phyloP scores from a whole-genome alignment of 2,329 filamentous ascomycete genomes.

The Ceratocystiopsis minuta region DNA sequence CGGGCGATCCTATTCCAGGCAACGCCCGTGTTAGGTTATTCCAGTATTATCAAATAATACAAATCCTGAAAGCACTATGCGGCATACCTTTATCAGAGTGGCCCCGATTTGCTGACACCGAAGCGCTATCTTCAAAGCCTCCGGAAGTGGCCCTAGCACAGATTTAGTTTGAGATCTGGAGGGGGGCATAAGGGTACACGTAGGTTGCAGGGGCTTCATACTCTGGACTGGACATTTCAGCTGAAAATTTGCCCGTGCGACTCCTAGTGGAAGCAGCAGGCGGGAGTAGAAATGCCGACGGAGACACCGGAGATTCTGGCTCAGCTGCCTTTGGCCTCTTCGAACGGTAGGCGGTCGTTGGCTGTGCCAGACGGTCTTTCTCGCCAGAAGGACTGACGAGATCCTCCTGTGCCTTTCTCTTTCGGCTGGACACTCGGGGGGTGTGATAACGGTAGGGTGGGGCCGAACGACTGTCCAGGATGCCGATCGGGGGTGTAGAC shows the following conservation, averaged over 20 bases:
- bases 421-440: constrained; percentile 5
- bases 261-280: constrained; percentile 26
- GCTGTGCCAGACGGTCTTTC: not conserved
- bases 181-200: not conserved
- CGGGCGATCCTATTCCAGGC: constrained; percentile 17
- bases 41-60: not conserved
- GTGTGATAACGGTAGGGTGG: not conserved
- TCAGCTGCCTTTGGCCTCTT: constrained; percentile 49
- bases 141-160: not conserved
- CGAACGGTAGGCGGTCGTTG: constrained; percentile 27
- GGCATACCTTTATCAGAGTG: constrained; percentile 30
- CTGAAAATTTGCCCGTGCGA: constrained; percentile 41
- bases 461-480: no score
- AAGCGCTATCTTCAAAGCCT: not conserved
- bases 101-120: no score
- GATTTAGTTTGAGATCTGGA: not conserved
- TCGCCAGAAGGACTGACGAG: not conserved
- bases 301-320: constrained; percentile 17
- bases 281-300: constrained; percentile 15
- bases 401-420: not conserved
- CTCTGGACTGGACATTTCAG: constrained; percentile 58
- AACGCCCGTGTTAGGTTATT: constrained; percentile 3
- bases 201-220: constrained; percentile 18
- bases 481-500: no score
- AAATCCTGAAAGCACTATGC: not conserved